Evolutionary conservation across 345 rosid genomes (phyloP).

Genomic region (Psidium friedrichsthalianum): DNA sequence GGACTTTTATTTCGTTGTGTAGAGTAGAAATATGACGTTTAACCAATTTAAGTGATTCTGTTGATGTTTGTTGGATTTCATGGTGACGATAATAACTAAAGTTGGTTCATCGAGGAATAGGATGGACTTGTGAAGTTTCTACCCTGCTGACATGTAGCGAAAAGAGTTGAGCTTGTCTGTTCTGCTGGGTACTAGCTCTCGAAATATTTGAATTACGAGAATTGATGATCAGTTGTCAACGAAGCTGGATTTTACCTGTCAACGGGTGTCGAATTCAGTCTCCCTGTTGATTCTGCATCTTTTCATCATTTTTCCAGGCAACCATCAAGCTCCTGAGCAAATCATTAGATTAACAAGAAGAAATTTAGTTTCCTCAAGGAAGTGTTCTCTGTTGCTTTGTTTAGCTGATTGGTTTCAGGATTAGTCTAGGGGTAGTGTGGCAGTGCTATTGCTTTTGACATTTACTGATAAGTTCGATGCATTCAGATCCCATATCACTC

Average conservation of each 20-base stretch:
- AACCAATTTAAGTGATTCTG: background rate
- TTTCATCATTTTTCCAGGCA: background rate
- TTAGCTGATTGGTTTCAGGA: background rate
- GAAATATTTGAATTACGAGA: background rate
- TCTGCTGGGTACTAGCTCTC: background rate
- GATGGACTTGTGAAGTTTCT: background rate
- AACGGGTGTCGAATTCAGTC: background rate
- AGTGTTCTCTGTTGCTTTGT: background rate
- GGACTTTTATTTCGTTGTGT: background rate
- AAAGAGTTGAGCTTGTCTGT: background rate
- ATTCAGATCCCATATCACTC: slow-evolving; percentile 85
- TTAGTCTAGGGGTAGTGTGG: background rate
- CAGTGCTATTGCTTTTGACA: background rate
- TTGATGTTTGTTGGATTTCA: background rate
- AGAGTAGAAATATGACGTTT: background rate
- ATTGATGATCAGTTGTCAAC: background rate
- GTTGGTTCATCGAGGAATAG: background rate
- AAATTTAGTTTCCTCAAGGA: background rate
- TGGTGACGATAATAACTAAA: background rate
- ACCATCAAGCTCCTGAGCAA: background rate
- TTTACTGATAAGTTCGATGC: background rate
- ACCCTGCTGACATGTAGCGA: background rate
- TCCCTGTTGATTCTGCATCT: background rate
- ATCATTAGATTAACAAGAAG: background rate
- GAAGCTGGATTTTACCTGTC: background rate